These are phyloP conservation scores for Neofusicoccum kwambonambiense DNA, from an alignment of 2,329 filamentous ascomycete genomes.

Conservation along the genomic window DNA sequence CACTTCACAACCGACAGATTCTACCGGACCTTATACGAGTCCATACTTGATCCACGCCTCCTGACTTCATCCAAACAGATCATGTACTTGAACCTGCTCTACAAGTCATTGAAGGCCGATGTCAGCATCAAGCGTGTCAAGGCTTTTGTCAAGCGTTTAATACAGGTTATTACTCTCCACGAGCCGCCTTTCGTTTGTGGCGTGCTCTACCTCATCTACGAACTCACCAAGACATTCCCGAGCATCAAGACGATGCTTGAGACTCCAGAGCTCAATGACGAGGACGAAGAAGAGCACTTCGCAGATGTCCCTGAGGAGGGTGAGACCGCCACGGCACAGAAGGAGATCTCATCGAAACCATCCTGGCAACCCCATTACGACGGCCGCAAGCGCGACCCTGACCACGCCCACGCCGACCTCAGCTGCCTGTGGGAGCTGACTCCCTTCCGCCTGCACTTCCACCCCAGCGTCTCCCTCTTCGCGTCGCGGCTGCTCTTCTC, in stretches of 20 bases:
- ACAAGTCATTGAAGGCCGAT: constrained; percentile 83
- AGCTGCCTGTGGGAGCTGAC: constrained; percentile 93
- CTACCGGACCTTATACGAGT: constrained; percentile 94
- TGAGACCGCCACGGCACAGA: constrained; percentile 35
- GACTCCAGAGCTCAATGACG: constrained; percentile 71
- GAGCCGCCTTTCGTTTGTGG: constrained; percentile 92
- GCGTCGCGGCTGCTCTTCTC: constrained; percentile 67
- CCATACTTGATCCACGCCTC: constrained; percentile 83
- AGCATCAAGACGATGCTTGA: constrained; percentile 71
- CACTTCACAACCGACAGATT: constrained; percentile 84
- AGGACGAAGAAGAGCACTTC: constrained; percentile 71
- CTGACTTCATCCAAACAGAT: constrained; percentile 91
- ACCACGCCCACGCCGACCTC: constrained; percentile 86
- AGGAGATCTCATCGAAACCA: not conserved
- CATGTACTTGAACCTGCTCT: constrained; percentile 89
- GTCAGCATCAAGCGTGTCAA: constrained; percentile 89
- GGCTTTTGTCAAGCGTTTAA: constrained; percentile 89
- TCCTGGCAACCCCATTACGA: constrained; percentile 59
- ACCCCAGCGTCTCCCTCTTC: constrained; percentile 87
- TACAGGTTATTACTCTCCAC: constrained; percentile 84
- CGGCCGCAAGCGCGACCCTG: constrained; percentile 85
- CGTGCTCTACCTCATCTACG: constrained; percentile 82
- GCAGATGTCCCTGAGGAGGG: constrained; percentile 61
- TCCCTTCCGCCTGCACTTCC: constrained; percentile 79
- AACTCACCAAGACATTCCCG: constrained; percentile 76